A percentile compares a stretch with the other conserved stretches of the same genome.
phyloP scores from a whole-genome alignment of 805 yeast genomes.

The Clavispora carvajalis region DNA sequence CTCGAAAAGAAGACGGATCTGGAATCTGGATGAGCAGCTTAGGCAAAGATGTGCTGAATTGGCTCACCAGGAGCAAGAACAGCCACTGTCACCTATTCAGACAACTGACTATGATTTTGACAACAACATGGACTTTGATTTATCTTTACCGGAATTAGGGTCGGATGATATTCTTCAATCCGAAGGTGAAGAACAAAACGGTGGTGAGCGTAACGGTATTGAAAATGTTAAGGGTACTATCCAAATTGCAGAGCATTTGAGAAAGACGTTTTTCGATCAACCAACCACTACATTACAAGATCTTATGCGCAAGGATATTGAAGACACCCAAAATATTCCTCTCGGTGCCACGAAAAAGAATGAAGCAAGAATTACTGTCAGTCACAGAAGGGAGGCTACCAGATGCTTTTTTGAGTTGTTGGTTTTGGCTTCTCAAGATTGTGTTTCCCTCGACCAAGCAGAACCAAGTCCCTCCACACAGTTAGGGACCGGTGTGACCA shows the following conservation, averaged over 20 bases:
- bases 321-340: conserved; percentile 12
- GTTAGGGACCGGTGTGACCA: conserved; percentile 55
- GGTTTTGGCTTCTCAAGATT: conserved; percentile 74
- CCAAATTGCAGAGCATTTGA: conserved; percentile 47
- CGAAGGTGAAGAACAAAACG: conserved; percentile 13
- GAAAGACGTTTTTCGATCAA: conserved; percentile 24
- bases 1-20: conserved; percentile 25
- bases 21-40: conserved; percentile 28
- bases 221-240: conserved; percentile 45
- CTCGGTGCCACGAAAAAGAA: conserved; percentile 16
- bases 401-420: conserved; percentile 76
- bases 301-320: conserved; percentile 35
- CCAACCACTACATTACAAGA: conserved; percentile 28
- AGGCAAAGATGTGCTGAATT: conserved; percentile 26
- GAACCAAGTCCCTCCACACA: conserved; percentile 19
- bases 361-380: conserved; percentile 18
- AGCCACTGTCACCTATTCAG: conserved; percentile 9
- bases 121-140: conserved; percentile 21
- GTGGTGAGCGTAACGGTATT: conserved; percentile 15
- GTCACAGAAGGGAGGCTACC: conserved; percentile 55
- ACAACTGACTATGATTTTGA: conserved; percentile 9
- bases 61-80: conserved; percentile 19
- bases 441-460: conserved; percentile 58
- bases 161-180: conserved; percentile 22
- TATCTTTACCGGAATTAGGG: conserved; percentile 23